Evolutionary conservation across 164 flowering plant species (phyloP).

Genomic region (Liquidambar formosana): DNA sequence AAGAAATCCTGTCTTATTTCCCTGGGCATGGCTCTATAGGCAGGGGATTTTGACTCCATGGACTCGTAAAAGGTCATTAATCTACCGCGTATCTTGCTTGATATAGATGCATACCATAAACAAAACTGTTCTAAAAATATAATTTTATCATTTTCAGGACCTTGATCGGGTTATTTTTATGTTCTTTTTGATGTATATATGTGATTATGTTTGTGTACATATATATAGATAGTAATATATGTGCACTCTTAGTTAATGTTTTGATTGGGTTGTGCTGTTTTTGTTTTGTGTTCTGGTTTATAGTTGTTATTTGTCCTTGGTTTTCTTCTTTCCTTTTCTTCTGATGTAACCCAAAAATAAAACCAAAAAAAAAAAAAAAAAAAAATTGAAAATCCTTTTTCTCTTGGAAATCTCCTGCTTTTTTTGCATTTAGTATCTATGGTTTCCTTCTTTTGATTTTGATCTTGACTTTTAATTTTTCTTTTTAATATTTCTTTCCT

Average conservation of each 20-base stretch:
- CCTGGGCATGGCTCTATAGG: slow-evolving; percentile 82
- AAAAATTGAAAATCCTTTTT: too few species aligned
- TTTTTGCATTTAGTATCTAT: not conserved
- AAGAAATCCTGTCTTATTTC: slow-evolving; percentile 71
- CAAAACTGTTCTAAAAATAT: not conserved
- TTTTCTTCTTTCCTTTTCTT: too few species aligned
- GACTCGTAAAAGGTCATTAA: slow-evolving; percentile 63
- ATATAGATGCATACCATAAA: not conserved
- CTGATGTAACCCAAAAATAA: too few species aligned
- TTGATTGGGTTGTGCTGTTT: too few species aligned
- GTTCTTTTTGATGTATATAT: not conserved
- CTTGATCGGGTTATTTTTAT: too few species aligned
- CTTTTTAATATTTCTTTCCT: not conserved
- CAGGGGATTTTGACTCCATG: slow-evolving; percentile 83
- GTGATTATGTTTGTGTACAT: too few species aligned
- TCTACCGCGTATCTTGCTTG: slow-evolving; percentile 5
- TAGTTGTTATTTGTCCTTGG: too few species aligned
- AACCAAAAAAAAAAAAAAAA: too few species aligned
- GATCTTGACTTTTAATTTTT: not conserved
- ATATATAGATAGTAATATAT: too few species aligned
- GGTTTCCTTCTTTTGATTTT: not conserved
- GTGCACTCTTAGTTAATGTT: too few species aligned
- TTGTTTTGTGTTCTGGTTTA: too few species aligned
- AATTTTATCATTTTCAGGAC: not conserved
- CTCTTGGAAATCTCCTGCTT: not conserved